Conservation (phyloP, 1,284 basidiomycete genomes). For the Pseudozyma sp. region DNA sequence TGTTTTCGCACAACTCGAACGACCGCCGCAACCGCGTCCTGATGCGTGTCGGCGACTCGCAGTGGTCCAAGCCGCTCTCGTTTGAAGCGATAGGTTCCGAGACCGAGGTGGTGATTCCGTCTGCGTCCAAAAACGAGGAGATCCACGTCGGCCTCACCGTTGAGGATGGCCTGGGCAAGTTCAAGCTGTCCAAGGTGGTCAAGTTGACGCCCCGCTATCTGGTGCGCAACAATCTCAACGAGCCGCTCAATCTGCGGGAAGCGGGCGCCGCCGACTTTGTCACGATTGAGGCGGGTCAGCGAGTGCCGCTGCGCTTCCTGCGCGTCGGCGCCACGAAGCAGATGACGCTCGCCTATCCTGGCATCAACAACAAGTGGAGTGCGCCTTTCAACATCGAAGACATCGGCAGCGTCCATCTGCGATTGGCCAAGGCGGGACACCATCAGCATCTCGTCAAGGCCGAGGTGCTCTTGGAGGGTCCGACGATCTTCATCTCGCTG, state of each 20-base stretch:
- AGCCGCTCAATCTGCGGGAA: constrained; percentile 84
- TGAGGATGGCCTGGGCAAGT: constrained; percentile 88
- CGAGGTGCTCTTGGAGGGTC: constrained; percentile 85
- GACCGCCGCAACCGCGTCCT: constrained; percentile 86
- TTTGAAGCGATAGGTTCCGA: constrained; percentile 89
- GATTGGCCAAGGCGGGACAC: constrained; percentile 71
- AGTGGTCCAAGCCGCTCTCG: constrained; percentile 78
- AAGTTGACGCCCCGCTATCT: constrained; percentile 91
- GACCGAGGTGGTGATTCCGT: constrained; percentile 81
- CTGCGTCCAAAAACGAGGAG: constrained; percentile 78
- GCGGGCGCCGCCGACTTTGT: constrained; percentile 75
- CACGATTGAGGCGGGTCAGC: constrained; percentile 72
- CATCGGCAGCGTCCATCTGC: constrained; percentile 85
- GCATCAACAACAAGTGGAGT: constrained; percentile 86
- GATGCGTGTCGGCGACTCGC: constrained; percentile 85
- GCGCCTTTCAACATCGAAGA: constrained; percentile 91
- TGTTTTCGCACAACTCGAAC: constrained; percentile 84
- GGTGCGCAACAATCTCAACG: constrained; percentile 82
- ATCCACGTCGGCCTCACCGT: constrained; percentile 91
- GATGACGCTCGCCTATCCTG: constrained; percentile 86
- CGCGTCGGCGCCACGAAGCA: constrained; percentile 73
- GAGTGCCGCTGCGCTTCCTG: constrained; percentile 79
- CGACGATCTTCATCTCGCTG: constrained; percentile 88
- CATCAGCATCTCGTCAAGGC: constrained; percentile 78
- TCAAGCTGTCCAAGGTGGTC: constrained; percentile 94